phyloP scores from a whole-genome alignment of 2,329 filamentous ascomycete species.

The Helotiales sp. region DNA sequence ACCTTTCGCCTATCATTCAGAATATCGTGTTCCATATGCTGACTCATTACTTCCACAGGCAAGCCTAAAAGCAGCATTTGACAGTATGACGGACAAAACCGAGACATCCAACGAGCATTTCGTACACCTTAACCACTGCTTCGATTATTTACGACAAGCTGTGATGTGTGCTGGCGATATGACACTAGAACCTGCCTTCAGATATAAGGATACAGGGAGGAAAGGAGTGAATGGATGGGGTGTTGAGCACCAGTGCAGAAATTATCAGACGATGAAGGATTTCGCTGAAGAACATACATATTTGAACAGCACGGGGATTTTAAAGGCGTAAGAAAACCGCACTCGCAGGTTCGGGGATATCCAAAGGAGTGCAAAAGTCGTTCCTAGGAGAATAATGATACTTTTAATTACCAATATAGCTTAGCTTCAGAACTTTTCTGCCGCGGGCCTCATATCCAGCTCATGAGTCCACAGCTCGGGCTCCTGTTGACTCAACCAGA shows the following conservation, averaged over 20 bases:
- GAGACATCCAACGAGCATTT: not conserved
- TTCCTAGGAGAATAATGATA: not conserved
- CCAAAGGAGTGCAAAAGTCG: not conserved
- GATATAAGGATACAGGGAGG: not conserved
- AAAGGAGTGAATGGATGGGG: slow-evolving; percentile 15
- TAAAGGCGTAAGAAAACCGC: not conserved
- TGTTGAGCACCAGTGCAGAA: slow-evolving; percentile 14
- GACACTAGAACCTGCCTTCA: slow-evolving; percentile 12
- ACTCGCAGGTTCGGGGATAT: not conserved
- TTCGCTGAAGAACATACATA: slow-evolving; percentile 11
- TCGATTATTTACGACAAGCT: slow-evolving; percentile 21
- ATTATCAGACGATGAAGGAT: slow-evolving; percentile 12
- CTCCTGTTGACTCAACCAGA: slow-evolving; percentile 46
- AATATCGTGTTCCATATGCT: not conserved
- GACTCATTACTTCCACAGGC: slow-evolving; percentile 1
- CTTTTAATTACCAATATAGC: not conserved
- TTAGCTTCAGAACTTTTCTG: slow-evolving; percentile 43
- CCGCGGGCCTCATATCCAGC: slow-evolving; percentile 50
- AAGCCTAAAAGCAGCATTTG: slow-evolving; percentile 16
- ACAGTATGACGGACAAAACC: slow-evolving; percentile 2
- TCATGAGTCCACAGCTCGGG: slow-evolving; percentile 54
- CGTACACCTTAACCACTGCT: slow-evolving; percentile 17
- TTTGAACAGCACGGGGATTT: slow-evolving; percentile 11
- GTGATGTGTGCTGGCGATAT: slow-evolving; percentile 23
- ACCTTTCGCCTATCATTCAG: not conserved